Percentiles rank a stretch among this genome's conserved stretches.
Conservation (phyloP, 2,329 filamentous ascomycete species). For the Neopestalotiopsis rosae region DNA sequence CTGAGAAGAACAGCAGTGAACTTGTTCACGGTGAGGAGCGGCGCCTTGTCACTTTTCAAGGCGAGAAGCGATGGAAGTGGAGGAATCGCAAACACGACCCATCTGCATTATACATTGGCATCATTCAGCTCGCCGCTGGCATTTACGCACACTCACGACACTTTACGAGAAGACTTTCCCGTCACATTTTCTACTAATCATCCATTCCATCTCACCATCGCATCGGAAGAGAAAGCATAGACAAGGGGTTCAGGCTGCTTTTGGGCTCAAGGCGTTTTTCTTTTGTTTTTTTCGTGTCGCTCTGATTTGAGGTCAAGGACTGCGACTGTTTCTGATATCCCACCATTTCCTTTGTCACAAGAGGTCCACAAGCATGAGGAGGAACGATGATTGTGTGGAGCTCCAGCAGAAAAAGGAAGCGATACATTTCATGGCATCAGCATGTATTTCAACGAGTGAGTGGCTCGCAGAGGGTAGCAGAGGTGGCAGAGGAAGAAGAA, state of each 20-base stretch:
- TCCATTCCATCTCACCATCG: neutral
- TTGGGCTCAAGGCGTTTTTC: neutral
- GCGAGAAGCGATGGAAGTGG: neutral
- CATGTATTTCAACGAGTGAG: neutral
- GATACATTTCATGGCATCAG: neutral
- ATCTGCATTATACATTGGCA: conserved; percentile 1
- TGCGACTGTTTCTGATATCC: conserved; percentile 11
- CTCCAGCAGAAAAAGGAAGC: neutral
- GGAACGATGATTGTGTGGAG: neutral
- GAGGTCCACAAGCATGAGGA: neutral
- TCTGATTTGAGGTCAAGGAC: neutral
- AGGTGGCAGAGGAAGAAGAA: neutral
- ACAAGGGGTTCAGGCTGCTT: conserved; percentile 12
- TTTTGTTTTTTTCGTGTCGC: neutral
- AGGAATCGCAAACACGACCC: neutral
- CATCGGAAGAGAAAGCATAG: conserved; percentile 15
- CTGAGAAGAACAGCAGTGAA: neutral
- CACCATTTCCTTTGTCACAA: conserved; percentile 9
- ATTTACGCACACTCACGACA: conserved; percentile 15
- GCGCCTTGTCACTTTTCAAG: neutral
- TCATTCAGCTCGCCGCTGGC: conserved; percentile 15
- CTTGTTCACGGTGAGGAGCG: neutral
- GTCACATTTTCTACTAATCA: neutral
- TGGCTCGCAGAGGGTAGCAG: neutral
- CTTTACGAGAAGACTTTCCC: conserved; percentile 10